Evolutionary conservation across 1,284 basidiomycete genomes (phyloP), one percentile per base, ranked within the genome.

Genomic region (Ustilago sp.): DNA sequence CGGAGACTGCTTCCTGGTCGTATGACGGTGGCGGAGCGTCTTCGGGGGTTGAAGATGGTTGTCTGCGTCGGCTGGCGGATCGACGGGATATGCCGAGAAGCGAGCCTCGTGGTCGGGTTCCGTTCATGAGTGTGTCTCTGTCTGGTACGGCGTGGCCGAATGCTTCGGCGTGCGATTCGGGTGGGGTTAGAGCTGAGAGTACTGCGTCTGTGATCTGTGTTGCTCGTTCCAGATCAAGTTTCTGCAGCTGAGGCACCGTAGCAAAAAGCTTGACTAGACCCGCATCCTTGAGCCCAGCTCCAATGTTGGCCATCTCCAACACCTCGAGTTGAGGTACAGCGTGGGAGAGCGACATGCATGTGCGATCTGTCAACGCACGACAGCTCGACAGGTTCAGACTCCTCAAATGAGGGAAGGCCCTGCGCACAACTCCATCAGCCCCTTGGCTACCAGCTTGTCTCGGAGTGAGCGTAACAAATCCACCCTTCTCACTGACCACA

Each of bases 151-250:
- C 63, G 6, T 47, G 52, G 3, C 74, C 74, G 31, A 69, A 73
- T 7, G 70, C 74, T 47, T 77, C 70, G 13, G 66, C 66, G 19
- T 73, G 70, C 13, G 74, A 73, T 35, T 73, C 67, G 1, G 92
- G 92, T 17, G 81, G 81, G 0, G 92, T 93, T 50, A 96, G 87
- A 1, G 88, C 88, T 15, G 88, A 86, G 23, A 97, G 84, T 15
- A 94, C 89, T 0, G 88, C 87, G 85, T 97, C 94, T 1, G 90
- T 91, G 59, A 96, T 90, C 31, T 92, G 90, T 15, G 87, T 87
- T 3, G 93, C 93, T 70, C 93, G 92, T 84, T 97, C 95, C 36
- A 98, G 87, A 83, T 98, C 95, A 50, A 98, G 86, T 59, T 90
- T 90, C 59, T 90, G 88, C 56, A 98, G 90, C 65, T 88, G 84